phyloP scores from a whole-genome alignment of 192 early-diverging fungal genomes.

The Coemansia sp. region DNA sequence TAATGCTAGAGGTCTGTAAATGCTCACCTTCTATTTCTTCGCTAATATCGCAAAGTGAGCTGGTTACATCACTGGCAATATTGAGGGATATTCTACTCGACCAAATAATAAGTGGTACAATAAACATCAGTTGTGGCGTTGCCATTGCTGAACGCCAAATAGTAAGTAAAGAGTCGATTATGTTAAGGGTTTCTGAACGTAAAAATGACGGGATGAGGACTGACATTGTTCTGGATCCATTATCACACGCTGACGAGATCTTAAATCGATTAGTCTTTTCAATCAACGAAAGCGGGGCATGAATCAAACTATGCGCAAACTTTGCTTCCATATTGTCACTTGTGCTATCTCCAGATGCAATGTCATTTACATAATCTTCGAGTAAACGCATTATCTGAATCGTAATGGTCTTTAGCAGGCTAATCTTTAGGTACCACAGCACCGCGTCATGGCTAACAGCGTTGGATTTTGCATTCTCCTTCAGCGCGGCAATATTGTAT shows the following conservation, averaged over 20 bases:
- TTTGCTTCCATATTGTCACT: not conserved
- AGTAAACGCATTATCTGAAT: not conserved
- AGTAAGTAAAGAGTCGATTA: not conserved
- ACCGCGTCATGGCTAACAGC: constrained; percentile 8
- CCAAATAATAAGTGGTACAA: constrained; percentile 23
- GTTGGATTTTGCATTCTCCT: not conserved
- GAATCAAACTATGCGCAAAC: constrained; percentile 4
- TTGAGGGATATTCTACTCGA: not conserved
- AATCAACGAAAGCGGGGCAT: constrained; percentile 9
- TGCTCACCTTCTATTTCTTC: not conserved
- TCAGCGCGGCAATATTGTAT: constrained; percentile 23
- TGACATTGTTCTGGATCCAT: not conserved
- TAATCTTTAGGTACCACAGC: not conserved
- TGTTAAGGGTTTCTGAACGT: not conserved
- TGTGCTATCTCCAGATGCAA: not conserved
- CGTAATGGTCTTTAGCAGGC: not conserved
- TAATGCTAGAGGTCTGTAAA: constrained; percentile 16
- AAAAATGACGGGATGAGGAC: not conserved
- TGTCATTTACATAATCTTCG: not conserved
- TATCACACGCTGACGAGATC: not conserved
- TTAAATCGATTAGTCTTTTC: constrained; percentile 12
- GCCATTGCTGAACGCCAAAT: not conserved
- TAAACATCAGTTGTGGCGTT: constrained; percentile 20
- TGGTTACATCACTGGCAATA: not conserved
- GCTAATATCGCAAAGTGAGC: not conserved